Conservation (phyloP, 208 protist species). For the Kentomonas sorsogonicus region DNA sequence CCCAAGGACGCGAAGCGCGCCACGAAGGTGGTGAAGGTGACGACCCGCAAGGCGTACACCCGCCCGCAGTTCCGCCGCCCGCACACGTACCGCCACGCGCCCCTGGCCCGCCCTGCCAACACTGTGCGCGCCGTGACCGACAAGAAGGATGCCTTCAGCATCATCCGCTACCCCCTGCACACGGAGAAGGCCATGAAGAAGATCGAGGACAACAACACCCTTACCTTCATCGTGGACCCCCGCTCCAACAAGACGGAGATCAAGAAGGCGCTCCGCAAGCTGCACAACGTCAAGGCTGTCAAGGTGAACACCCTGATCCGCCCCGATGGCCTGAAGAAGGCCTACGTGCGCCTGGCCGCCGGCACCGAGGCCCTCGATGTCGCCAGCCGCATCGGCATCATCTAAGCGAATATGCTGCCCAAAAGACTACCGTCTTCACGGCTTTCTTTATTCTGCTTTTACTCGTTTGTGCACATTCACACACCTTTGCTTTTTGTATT, state of each 20-base stretch:
- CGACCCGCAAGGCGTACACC: slow-evolving; percentile 94
- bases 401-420: too few relatives aligned
- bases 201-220: slow-evolving; percentile 99
- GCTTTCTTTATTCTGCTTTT: too few relatives aligned
- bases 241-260: slow-evolving; percentile 98
- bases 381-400: slow-evolving; percentile 97
- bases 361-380: slow-evolving; percentile 97
- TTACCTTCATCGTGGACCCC: slow-evolving; percentile 99
- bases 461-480: not conserved
- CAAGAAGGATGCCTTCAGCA: slow-evolving; percentile 83
- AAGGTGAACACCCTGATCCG: slow-evolving; percentile 99
- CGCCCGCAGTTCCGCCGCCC: slow-evolving; percentile 95
- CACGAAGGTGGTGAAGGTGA: slow-evolving; percentile 84
- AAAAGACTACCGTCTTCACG: too few relatives aligned
- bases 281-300: slow-evolving; percentile 96
- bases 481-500: too few relatives aligned
- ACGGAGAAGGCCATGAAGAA: slow-evolving; percentile 99
- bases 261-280: slow-evolving; percentile 96
- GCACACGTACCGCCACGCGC: slow-evolving; percentile 91
- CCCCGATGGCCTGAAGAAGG: slow-evolving; percentile 98
- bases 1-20: slow-evolving; percentile 48
- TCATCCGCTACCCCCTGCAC: slow-evolving; percentile 97
- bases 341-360: slow-evolving; percentile 95
- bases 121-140: slow-evolving; percentile 74
- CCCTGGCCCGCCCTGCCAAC: slow-evolving; percentile 90